A percentile compares a stretch with the other conserved stretches of the same genome.
These are phyloP conservation scores for Lactarius hengduanensis DNA, from an alignment of 768 basidiomycete genomes.

Conservation along the genomic window DNA sequence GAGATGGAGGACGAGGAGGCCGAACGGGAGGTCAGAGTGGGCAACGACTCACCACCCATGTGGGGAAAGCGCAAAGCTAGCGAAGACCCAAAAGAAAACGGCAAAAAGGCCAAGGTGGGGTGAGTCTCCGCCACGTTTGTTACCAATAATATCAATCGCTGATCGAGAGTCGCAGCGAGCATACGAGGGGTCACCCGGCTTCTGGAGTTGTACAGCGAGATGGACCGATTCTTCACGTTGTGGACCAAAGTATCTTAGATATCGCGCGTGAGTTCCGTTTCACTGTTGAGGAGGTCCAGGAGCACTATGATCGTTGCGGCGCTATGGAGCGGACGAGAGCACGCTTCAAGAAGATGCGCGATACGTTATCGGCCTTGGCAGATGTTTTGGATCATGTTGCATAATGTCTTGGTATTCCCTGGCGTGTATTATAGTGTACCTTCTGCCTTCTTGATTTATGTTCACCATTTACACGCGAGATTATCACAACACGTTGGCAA, in stretches of 20 bases:
- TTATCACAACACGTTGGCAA: not conserved
- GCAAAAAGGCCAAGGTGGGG: constrained; percentile 48
- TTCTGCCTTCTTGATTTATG: constrained; percentile 11
- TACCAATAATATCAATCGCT: not conserved
- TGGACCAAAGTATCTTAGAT: constrained; percentile 61
- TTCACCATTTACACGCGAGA: not conserved
- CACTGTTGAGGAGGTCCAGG: constrained; percentile 72
- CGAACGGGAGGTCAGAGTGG: constrained; percentile 68
- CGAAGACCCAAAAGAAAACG: constrained; percentile 37
- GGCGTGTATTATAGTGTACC: constrained; percentile 3
- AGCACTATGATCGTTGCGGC: constrained; percentile 71
- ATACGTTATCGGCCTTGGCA: constrained; percentile 33
- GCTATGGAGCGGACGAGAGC: constrained; percentile 64
- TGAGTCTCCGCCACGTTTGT: constrained; percentile 33
- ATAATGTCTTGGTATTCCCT: not conserved
- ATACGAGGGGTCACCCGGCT: not conserved
- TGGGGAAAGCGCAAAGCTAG: constrained; percentile 63
- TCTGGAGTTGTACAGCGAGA: constrained; percentile 19
- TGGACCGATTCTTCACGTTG: constrained; percentile 48
- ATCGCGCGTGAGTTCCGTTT: constrained; percentile 72
- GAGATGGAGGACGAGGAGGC: constrained; percentile 64
- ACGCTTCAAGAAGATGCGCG: constrained; percentile 69
- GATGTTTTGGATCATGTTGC: constrained; percentile 20
- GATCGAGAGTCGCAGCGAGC: constrained; percentile 7
- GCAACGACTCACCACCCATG: constrained; percentile 57